Evolutionary conservation across 352 stramenopile species (phyloP).

Genomic region (Globisporangium heterothallicum): DNA sequence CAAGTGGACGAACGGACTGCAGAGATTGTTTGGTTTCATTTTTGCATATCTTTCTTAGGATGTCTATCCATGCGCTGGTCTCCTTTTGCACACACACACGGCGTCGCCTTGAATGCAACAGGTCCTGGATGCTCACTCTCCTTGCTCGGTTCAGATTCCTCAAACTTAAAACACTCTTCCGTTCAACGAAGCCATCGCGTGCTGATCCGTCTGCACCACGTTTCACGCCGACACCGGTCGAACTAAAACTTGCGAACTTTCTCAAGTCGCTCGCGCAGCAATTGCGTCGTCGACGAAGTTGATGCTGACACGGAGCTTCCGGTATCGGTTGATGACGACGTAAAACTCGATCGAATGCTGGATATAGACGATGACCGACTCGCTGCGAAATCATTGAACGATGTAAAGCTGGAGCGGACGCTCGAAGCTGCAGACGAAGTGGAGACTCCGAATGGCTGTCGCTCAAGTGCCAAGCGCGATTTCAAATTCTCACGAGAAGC

Average conservation of each 20-base stretch:
- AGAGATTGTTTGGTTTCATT: too few species aligned
- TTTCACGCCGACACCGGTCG: too few species aligned
- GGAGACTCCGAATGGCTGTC: constrained; percentile 4
- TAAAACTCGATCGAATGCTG: constrained; percentile 7
- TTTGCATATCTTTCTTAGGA: too few species aligned
- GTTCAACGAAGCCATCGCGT: too few species aligned
- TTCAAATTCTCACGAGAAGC: constrained; percentile 20
- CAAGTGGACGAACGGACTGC: too few species aligned
- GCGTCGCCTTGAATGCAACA: too few species aligned
- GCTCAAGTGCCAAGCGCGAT: constrained; percentile 4
- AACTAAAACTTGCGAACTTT: constrained; percentile 19
- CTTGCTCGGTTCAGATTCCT: too few species aligned
- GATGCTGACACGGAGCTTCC: background rate
- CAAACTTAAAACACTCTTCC: too few species aligned
- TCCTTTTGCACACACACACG: too few species aligned
- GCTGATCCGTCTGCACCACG: too few species aligned
- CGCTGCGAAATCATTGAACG: constrained; percentile 33
- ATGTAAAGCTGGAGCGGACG: constrained; percentile 41
- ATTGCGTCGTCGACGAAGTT: constrained; percentile 15
- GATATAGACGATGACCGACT: constrained; percentile 16
- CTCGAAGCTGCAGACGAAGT: constrained; percentile 11
- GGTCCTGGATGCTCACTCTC: too few species aligned
- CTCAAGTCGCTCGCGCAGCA: constrained; percentile 20
- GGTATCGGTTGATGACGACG: constrained; percentile 1
- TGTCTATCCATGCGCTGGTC: too few species aligned